Base-by-base conservation (phyloP, 1,284 basidiomycete genomes). In the Irpex sp. region DNA sequence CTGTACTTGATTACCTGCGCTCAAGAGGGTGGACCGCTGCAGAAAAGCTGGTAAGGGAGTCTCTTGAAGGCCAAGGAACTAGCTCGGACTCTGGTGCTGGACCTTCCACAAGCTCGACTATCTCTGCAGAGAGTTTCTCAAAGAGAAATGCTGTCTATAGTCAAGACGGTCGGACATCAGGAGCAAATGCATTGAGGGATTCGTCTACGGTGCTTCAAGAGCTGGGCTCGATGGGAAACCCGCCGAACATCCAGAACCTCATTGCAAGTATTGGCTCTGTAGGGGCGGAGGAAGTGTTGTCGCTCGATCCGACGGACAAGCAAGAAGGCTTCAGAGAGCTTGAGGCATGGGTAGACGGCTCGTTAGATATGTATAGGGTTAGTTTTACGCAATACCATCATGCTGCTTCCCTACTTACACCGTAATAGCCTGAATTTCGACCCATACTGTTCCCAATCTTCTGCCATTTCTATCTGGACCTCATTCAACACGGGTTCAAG, bases 391-490 rank as follows among this genome's bases (percentile, higher is more conserved):
- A 33, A 56, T 65, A 17, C 57, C 59, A 36, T 62, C 9, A 35
- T 43, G 7, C 43, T 11, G 6, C 9, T 9, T 17, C 17, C 46
- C 66, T 33, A 53, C 37, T 64, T 60, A 35, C 56, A 57, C 65
- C 67, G 49, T 39, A 36, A 4, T 71, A 95, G 93, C 94, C 95
- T 63, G 96, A 99, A 76, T 92, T 99, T 68, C 82, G 92, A 65
- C 94, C 95, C 43, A 89, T 99, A 39, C 79, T 98, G 15, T 96
- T 96, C 71, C 97, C 97, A 3, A 92, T 99, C 65, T 99, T 98
- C 74, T 94, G 93, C 50, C 95, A 99, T 76, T 97, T 97, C 71
- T 98, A 97, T 76, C 83, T 99, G 39, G 96, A 98, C 74, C 83
- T 99, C 57, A 89, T 98, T 60, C 89, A 95, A 70, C 88, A 91